Evolutionary conservation across 2,329 filamentous ascomycete species (phyloP).

Genomic region (Albophoma yamanashiensis): DNA sequence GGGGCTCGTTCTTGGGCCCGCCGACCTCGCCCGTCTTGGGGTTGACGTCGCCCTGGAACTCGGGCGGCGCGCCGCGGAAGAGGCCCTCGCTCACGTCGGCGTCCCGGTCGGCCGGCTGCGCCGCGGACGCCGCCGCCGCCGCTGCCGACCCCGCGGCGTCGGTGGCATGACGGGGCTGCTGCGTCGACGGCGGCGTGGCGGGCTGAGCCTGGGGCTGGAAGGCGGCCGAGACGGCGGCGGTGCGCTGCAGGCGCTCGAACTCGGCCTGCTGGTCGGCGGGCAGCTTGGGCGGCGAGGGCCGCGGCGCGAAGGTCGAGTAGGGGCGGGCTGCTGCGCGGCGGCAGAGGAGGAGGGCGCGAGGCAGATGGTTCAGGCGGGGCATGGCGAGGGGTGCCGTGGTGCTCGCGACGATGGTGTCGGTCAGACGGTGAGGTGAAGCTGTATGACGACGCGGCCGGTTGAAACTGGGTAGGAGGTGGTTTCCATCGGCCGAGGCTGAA

Average conservation of each 20-base stretch:
- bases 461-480: neutral
- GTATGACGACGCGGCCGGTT: neutral
- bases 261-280: conserved; percentile 82
- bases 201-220: conserved; percentile 19
- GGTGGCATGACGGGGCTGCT: conserved; percentile 8
- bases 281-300: conserved; percentile 72
- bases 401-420: neutral
- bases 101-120: conserved; percentile 17
- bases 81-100: conserved; percentile 49
- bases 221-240: conserved; percentile 34
- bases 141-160: neutral
- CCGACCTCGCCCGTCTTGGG: conserved; percentile 92
- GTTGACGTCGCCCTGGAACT: conserved; percentile 88
- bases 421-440: neutral
- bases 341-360: conserved; percentile 12
- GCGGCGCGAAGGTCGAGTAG: conserved; percentile 33
- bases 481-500: neutral
- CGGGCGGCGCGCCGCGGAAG: conserved; percentile 67
- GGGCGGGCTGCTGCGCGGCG: neutral
- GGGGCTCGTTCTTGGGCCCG: conserved; percentile 92
- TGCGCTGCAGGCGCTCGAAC: conserved; percentile 75
- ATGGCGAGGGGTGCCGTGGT: neutral
- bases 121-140: neutral
- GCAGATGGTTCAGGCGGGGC: neutral
- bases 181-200: conserved; percentile 15